Evolutionary conservation across 306 rosid genomes (phyloP), one percentile per base, ranked within the genome.

Genomic region (Astragalus glycyphyllos): DNA sequence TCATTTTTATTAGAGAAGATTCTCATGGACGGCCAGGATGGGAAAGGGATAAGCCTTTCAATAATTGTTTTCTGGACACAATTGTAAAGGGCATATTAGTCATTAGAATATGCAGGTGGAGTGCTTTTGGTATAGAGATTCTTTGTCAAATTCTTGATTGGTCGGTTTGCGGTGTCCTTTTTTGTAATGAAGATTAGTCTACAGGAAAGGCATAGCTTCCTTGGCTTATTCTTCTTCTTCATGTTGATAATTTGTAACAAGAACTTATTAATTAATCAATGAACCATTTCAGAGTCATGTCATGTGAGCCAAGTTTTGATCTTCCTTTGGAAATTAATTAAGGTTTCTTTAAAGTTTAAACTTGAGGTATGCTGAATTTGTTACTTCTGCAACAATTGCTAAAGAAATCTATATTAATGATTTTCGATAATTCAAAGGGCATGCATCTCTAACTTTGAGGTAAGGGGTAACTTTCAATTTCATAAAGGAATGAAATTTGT

Each of bases 151-250:
- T 78, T 82, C 75, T 73, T 60, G 71, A 58, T 53, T 61, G 84
- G 87, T 77, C 80, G 87, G 97, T 76, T 84, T 57, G 77, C 76
- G 63, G 81, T 85, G 78, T 75, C 70, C 66, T 32, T 49, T 57
- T 0, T 70, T 44, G 57, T 74, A 14, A 64, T 68, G 84, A 79
- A 75, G 80, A 82, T 78, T 73, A 68, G 45, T 44, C 58, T 49
- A 11, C 8, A 40, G 81, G 89, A 80, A 83, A 80, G 78, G 84
- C 67, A 85, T 76, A 60, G 42, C 88, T 64, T 73, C 49, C 76
- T 69, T 58, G 64, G 20, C 17, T n/a, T 9, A 11, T 58, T 55
- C 26, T 86, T 80, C 81, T 71, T 35, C 86, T 49, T 16, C 53
- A 60, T 44, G 75, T 35, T 81, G 50, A 20, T 20, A 20, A 89